Evolutionary conservation across 805 yeast species (phyloP), one percentile per base, ranked within the genome.

Genomic region (Candida maltosa): DNA sequence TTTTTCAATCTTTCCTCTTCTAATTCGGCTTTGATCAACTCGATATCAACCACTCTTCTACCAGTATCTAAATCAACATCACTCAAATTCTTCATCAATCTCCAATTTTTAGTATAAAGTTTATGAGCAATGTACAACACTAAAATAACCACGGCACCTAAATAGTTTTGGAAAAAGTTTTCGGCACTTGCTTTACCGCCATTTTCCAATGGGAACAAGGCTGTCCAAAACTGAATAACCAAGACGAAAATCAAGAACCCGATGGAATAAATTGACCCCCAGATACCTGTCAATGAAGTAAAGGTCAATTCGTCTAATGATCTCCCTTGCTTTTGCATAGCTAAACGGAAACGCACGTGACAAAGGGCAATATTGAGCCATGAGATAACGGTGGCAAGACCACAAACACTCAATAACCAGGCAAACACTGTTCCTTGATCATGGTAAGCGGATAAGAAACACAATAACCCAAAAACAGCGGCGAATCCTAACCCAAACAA

Each of bases 321-420:
- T 41, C 64, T 47, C 15, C 60, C 60, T 35, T 64, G 69, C 9
- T 45, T 47, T 14, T 39, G 37, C 41, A 67, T 47, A 2, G 70
- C 73, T 52, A 53, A 43, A 52, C 73, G 58, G 49, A 62, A 67
- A 44, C 73, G 50, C 22, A 66, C 35, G 44, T 67, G 73, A 29
- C 68, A 58, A 42, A 60, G 45, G 37, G 65, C 62, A 22, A 67
- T 67, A 39, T 64, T 59, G 17, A 49, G 52, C 71, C 71, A 67
- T 29, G 64, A 55, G 48, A 66, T 64, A 39, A 67, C 56, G 0
- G 70, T 61, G 17, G 69, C 61, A 42, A 67, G 52, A 9, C 69
- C 64, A 39, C 65, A 60, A 6, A 67, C 48, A 38, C 70, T 60
- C 40, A 66, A 57, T 43, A 67, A 48, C 73, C 73, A 67, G 8